These are phyloP conservation scores for Rhytidhysteron rufulum DNA, from an alignment of 2,329 filamentous ascomycete genomes.

Conservation along the genomic window DNA sequence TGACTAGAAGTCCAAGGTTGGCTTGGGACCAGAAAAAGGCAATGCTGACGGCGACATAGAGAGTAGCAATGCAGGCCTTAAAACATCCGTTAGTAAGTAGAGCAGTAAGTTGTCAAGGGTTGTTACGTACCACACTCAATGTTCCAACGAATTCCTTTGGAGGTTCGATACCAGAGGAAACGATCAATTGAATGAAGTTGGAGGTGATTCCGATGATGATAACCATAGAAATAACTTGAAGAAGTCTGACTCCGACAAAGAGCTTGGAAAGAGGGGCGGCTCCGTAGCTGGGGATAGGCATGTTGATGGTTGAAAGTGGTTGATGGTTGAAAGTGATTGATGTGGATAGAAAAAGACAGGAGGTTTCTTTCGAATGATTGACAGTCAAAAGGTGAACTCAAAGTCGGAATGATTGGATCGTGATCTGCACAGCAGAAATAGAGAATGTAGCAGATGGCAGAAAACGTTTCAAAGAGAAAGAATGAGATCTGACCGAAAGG, in stretches of 20 bases:
- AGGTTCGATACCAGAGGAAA: slow-evolving; percentile 60
- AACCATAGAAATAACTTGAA: slow-evolving; percentile 69
- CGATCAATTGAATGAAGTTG: slow-evolving; percentile 78
- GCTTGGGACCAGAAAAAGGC: slow-evolving; percentile 80
- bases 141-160: slow-evolving; percentile 74
- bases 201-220: slow-evolving; percentile 74
- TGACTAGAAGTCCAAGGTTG: slow-evolving; percentile 69
- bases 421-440: slow-evolving; percentile 36
- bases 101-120: neutral
- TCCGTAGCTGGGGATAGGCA: slow-evolving; percentile 60
- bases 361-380: slow-evolving; percentile 5
- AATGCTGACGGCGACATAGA: slow-evolving; percentile 68
- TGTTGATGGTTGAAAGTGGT: slow-evolving; percentile 26
- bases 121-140: slow-evolving; percentile 72
- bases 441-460: slow-evolving; percentile 17
- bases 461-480: slow-evolving; percentile 15
- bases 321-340: slow-evolving; percentile 9
- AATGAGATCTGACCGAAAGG: slow-evolving; percentile 27
- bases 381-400: slow-evolving; percentile 16
- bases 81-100: slow-evolving; percentile 14
- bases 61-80: slow-evolving; percentile 70
- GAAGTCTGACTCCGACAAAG: slow-evolving; percentile 68
- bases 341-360: neutral
- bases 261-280: slow-evolving; percentile 67
- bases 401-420: slow-evolving; percentile 25